These are phyloP conservation scores for Hypsizygus ulmarius DNA, from an alignment of 1,284 basidiomycete species.

Conservation along the genomic window DNA sequence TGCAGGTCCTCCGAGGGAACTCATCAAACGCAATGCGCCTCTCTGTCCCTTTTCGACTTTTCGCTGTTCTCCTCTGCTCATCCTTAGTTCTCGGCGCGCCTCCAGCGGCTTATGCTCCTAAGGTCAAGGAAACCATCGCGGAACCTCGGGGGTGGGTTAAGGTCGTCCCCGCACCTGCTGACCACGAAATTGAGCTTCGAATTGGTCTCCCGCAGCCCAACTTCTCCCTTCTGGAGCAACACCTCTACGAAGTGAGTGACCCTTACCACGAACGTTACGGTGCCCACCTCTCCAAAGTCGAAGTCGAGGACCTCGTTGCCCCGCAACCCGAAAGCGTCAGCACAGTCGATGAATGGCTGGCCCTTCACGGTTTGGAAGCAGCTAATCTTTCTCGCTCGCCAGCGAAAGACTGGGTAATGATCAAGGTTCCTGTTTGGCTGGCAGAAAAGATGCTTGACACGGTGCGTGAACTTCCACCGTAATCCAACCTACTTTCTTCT, in stretches of 20 bases:
- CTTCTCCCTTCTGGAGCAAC: constrained; percentile 55
- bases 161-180: constrained; percentile 39
- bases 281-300: constrained; percentile 60
- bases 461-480: neutral
- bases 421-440: constrained; percentile 54
- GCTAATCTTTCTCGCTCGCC: constrained; percentile 50
- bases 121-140: constrained; percentile 36
- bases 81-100: too few species aligned
- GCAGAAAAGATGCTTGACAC: constrained; percentile 64
- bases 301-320: constrained; percentile 58
- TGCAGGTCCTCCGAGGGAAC: too few species aligned
- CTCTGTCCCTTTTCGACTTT: neutral
- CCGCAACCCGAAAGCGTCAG: constrained; percentile 54
- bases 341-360: constrained; percentile 62
- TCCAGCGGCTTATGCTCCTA: constrained; percentile 13
- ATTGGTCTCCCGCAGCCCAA: constrained; percentile 68
- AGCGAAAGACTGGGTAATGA: constrained; percentile 66
- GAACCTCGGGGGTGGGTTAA: constrained; percentile 54
- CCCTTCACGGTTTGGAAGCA: constrained; percentile 49
- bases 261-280: constrained; percentile 66
- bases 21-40: neutral
- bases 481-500: neutral
- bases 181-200: constrained; percentile 52
- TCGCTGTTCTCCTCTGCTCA: neutral
- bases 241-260: constrained; percentile 67